Evolutionary conservation across 192 early-diverging fungal genomes (phyloP), one percentile per base, ranked within the genome.

Genomic region (Podila clonocystis): DNA sequence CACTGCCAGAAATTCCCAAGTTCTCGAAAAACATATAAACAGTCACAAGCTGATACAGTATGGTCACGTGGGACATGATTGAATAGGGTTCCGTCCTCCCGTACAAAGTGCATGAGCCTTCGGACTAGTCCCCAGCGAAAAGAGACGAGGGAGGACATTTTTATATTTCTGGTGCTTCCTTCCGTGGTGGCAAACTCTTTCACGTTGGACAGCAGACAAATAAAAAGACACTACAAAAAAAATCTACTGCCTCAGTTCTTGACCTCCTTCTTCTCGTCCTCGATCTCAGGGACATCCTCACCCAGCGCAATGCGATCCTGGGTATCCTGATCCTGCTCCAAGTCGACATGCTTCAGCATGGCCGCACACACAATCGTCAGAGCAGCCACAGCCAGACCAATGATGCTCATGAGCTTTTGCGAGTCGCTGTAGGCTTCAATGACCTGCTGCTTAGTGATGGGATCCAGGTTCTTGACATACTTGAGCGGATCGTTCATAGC

Each of bases 311-410:
- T 30, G 26, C 63, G 52, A 24, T 22, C 52, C 52, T 55, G 52
- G n/a, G 52, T 24, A 55, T 55, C 59, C 59, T 61, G 59, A 61
- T 61, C 59, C 59, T 61, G 59, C 26, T 33, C 28, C 59, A 61
- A 17, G 26, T 61, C 3, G 17, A 61, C 29, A 33, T 61, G 59
- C 59, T 61, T 4, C 30, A 61, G 4, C 26, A 61, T 19, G 30
- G 59, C 59, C 5, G 59, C 30, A 33, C 22, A 61, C 20, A 61
- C 17, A 30, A 28, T 31, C 28, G 59, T 33, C 9, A 61, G 29
- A 12, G 26, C 29, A 19, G 59, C 59, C 9, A 33, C 30, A 12
- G 1, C 59, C 26, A 28, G 30, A 33, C 59, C 26, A 26, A 61
- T 61, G 30, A 30, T 30, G 28, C 28, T 31, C 59, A 61, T 61